These are phyloP conservation scores for Lolium perenne DNA, from an alignment of 176 grass and related monocot species.

Conservation along the genomic window DNA sequence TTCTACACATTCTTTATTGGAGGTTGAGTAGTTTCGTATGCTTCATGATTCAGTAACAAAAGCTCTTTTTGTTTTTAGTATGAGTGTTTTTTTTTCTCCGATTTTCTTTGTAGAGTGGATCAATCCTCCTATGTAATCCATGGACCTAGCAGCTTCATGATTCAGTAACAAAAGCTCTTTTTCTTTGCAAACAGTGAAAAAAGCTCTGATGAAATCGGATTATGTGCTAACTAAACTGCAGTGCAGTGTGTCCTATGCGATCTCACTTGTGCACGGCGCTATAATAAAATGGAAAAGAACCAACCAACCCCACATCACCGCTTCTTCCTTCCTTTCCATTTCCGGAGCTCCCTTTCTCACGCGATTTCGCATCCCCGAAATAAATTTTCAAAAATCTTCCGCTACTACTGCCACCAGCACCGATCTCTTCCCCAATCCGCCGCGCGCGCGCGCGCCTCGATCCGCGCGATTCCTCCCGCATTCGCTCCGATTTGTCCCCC, in stretches of 20 bases:
- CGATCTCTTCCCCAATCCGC: slow-evolving; percentile 31
- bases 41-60: too few species aligned
- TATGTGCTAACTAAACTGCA: too few species aligned
- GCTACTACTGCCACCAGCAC: background rate
- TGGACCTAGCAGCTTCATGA: too few species aligned
- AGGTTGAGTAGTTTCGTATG: too few species aligned
- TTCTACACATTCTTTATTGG: too few species aligned
- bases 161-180: too few species aligned
- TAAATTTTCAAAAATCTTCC: slow-evolving; percentile 35
- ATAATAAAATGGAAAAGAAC: background rate
- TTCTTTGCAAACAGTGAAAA: too few species aligned
- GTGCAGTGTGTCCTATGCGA: background rate
- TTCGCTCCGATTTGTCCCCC: background rate
- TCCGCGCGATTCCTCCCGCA: slow-evolving; percentile 10
- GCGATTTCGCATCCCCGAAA: slow-evolving; percentile 18
- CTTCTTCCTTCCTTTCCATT: background rate
- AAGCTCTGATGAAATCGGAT: too few species aligned
- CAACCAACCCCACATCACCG: background rate
- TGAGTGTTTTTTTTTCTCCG: too few species aligned
- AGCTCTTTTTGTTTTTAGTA: too few species aligned
- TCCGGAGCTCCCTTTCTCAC: slow-evolving; percentile 6
- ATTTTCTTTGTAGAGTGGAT: too few species aligned
- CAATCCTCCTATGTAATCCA: too few species aligned
- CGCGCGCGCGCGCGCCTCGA: background rate
- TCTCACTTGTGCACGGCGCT: background rate